phyloP scores from a whole-genome alignment of 768 basidiomycete genomes.

The Clitopilus passeckerianus region DNA sequence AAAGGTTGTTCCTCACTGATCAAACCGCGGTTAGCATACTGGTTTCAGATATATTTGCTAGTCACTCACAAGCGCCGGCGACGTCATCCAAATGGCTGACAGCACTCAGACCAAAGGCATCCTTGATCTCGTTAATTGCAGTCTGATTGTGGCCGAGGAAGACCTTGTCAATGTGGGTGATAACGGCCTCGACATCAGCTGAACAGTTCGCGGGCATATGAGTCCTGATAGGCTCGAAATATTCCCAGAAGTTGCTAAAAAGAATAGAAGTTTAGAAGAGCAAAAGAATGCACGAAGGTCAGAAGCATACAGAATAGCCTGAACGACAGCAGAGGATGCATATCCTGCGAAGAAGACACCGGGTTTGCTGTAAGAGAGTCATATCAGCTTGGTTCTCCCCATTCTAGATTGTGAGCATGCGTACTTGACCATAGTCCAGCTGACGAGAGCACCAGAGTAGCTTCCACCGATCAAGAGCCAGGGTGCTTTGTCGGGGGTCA shows the following conservation, averaged over 20 bases:
- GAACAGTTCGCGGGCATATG: constrained; percentile 73
- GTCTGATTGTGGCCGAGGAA: constrained; percentile 37
- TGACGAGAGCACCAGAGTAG: constrained; percentile 43
- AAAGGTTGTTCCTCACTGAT: constrained; percentile 55
- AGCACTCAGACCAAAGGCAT: constrained; percentile 50
- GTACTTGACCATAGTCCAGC: constrained; percentile 68
- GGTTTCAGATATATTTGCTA: constrained; percentile 16
- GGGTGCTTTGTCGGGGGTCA: constrained; percentile 50
- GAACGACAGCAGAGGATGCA: constrained; percentile 61
- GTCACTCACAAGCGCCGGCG: constrained; percentile 45
- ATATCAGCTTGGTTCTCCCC: background rate
- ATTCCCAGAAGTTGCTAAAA: constrained; percentile 54
- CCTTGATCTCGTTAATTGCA: constrained; percentile 51
- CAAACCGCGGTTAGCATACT: constrained; percentile 33
- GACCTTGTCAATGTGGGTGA: constrained; percentile 55
- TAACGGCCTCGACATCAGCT: constrained; percentile 61
- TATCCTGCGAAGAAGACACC: constrained; percentile 64
- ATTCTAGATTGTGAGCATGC: constrained; percentile 10
- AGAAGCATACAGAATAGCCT: constrained; percentile 45
- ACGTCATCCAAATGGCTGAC: constrained; percentile 64
- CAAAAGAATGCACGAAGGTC: background rate
- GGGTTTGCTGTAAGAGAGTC: constrained; percentile 39
- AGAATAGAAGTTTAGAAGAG: background rate
- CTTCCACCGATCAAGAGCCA: constrained; percentile 50
- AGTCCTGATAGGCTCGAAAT: constrained; percentile 67